Base-by-base conservation (phyloP, 305 asterid genomes). In the Striga hermonthica region DNA sequence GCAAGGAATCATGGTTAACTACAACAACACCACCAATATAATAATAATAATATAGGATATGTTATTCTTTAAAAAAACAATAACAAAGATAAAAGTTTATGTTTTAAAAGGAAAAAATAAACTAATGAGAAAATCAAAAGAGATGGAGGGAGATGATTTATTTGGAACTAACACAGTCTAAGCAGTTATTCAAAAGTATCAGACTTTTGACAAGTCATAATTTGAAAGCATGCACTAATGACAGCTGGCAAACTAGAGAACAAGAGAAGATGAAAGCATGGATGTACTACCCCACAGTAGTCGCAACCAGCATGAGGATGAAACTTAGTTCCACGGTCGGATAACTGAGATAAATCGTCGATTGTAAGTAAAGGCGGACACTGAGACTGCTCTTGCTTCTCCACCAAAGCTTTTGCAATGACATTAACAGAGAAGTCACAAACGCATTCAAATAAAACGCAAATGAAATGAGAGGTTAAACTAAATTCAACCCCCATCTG, bases 301-400 rank as follows among this genome's bases (percentile, higher is more conserved):
- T 88, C 95, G 74, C 95, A 88, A 66, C 95, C 95, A 56, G 60
- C 83, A 12, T 58, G 73, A 43, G 67, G 36, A 75, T 88, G 95
- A 80, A 74, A 63, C 40, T 70, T 64, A 16, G 72, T 70, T 64
- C 76, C 76, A 35, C 22, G 15, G 73, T 72, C 74, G 9, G 79
- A 59, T 28, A 48, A 64, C 75, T 65, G 66, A 14, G 76, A 43
- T 6, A 69, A 39, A 47, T 16, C 57, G 44, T 28, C 70, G 59
- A 56, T 45, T 69, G 36, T 5, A 10, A 66, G 72, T 12, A 31
- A 44, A 11, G 71, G 56, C 38, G 76, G 43, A 57, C 68, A 6
- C n/a, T 69, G 39, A 41, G 55, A 76, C 40, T 72, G 71, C 40
- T 60, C 75, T 67, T 43, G 70, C 28, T 70, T 69, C 43, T 72